Conservation (phyloP, 306 rosid genomes). For the Inga leiocalycina region DNA sequence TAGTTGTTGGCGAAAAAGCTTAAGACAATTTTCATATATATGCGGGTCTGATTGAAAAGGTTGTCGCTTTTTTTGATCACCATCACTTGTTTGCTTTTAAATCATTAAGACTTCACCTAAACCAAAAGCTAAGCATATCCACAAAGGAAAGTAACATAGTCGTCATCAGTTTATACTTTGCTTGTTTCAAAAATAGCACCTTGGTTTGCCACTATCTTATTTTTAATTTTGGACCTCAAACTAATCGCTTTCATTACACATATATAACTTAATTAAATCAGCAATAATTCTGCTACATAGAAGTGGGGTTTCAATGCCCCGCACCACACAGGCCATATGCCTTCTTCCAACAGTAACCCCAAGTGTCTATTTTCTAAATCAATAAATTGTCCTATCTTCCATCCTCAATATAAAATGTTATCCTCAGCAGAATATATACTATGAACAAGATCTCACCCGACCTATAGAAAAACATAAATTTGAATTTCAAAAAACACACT, state of each 20-base stretch:
- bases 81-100: background rate
- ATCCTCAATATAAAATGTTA: too few species aligned
- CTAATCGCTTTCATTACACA: background rate
- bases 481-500: too few species aligned
- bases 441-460: too few species aligned
- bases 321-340: background rate
- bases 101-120: background rate
- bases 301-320: background rate
- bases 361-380: background rate
- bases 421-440: too few species aligned
- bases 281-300: background rate
- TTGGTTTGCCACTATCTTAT: background rate
- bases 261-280: background rate
- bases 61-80: background rate
- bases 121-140: conserved; percentile 13
- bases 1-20: background rate
- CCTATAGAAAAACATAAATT: too few species aligned
- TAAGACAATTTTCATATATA: background rate
- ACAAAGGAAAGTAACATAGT: background rate
- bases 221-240: background rate
- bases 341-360: background rate
- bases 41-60: conserved; percentile 3
- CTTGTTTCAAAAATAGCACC: background rate
- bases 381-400: background rate
- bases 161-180: background rate